These are phyloP conservation scores for Areca catechu DNA, from an alignment of 176 grass and related monocot species.

Conservation along the genomic window DNA sequence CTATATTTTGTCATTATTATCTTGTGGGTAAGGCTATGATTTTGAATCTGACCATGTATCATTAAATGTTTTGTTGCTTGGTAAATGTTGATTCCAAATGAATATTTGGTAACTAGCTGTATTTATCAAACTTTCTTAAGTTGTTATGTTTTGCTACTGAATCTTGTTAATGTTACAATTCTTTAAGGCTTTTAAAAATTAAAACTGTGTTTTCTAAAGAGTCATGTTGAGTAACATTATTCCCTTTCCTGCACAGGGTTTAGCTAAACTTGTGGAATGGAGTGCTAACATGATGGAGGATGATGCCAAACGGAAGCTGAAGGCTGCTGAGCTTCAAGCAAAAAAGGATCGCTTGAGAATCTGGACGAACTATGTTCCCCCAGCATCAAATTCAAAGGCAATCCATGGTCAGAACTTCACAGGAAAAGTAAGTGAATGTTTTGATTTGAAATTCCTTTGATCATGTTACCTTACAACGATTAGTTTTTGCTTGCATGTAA, in stretches of 20 bases:
- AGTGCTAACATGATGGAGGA: conserved; percentile 96
- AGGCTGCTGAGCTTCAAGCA: conserved; percentile 80
- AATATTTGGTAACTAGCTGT: no score
- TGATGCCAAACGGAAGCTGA: conserved; percentile 79
- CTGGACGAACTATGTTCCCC: conserved; percentile 77
- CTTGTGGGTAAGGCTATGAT: no score
- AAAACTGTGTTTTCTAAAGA: no score
- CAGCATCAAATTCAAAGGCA: conserved; percentile 73
- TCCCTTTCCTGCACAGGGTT: conserved; percentile 43
- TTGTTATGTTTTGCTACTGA: no score
- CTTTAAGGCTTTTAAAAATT: no score
- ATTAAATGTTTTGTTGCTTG: no score
- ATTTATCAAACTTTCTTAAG: no score
- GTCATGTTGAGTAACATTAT: conserved; percentile 1
- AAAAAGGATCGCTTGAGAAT: conserved; percentile 87
- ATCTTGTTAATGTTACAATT: no score
- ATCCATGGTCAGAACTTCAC: conserved; percentile 93
- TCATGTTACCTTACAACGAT: neutral
- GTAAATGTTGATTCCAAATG: no score
- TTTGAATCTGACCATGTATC: no score
- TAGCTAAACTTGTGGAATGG: conserved; percentile 98
- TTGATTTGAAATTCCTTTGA: neutral
- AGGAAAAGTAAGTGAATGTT: conserved; percentile 48
- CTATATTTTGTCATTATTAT: no score
- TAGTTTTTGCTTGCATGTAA: neutral